These are phyloP conservation scores for Cyclotella baltica DNA, from an alignment of 108 stramenopile species.

Conservation along the genomic window DNA sequence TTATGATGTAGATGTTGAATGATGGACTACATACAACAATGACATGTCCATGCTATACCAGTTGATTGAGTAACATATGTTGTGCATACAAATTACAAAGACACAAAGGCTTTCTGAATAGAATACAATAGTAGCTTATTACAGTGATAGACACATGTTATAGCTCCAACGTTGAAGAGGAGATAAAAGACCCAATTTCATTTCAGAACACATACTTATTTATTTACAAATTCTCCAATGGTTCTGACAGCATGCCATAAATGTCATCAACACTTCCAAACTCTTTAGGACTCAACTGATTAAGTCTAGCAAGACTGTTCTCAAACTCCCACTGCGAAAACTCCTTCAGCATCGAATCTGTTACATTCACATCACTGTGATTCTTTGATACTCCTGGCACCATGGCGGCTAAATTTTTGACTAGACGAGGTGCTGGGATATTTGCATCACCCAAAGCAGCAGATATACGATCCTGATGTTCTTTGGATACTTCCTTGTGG, in stretches of 20 bases:
- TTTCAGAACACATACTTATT: not conserved
- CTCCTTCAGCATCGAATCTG: constrained; percentile 28
- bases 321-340: constrained; percentile 37
- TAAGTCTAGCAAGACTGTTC: constrained; percentile 20
- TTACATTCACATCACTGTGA: constrained; percentile 31
- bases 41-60: too few relatives aligned
- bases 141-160: too few relatives aligned
- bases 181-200: too few relatives aligned
- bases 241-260: constrained; percentile 29
- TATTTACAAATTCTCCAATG: constrained; percentile 34
- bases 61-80: too few relatives aligned
- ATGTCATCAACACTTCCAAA: constrained; percentile 38
- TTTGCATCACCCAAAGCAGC: constrained; percentile 10
- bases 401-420: constrained; percentile 23
- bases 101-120: too few relatives aligned
- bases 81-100: too few relatives aligned
- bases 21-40: too few relatives aligned
- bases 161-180: too few relatives aligned
- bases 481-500: constrained; percentile 14
- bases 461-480: constrained; percentile 34
- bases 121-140: too few relatives aligned
- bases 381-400: constrained; percentile 37
- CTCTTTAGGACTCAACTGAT: constrained; percentile 41
- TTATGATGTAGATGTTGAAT: too few relatives aligned
- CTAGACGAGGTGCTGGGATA: constrained; percentile 16